These are phyloP conservation scores for Paracorniculantispora psalliotae DNA, from an alignment of 2,329 filamentous ascomycete species.

Conservation along the genomic window DNA sequence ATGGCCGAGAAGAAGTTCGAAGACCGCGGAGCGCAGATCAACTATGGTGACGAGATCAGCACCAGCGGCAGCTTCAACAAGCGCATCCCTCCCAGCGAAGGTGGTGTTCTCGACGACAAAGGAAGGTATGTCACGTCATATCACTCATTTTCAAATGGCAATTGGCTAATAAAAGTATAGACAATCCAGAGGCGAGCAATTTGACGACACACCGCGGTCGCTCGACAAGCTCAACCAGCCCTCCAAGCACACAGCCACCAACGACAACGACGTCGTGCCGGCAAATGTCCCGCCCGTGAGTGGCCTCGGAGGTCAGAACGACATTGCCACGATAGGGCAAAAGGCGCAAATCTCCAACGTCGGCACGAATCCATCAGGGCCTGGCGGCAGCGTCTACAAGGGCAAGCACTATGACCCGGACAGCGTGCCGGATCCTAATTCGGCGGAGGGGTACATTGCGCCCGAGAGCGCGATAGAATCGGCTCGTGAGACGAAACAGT, in stretches of 20 bases:
- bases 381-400: conserved; percentile 35
- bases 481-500: conserved; percentile 21
- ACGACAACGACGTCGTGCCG: conserved; percentile 33
- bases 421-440: conserved; percentile 37
- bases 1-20: conserved; percentile 38
- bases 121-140: conserved; percentile 36
- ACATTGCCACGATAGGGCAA: conserved; percentile 31
- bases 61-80: conserved; percentile 43
- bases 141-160: neutral
- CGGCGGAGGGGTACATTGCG: conserved; percentile 37
- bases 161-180: conserved; percentile 24
- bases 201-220: conserved; percentile 39
- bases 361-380: conserved; percentile 29
- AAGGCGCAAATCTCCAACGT: conserved; percentile 35
- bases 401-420: conserved; percentile 36
- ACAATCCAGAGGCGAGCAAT: conserved; percentile 39
- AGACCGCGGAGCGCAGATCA: conserved; percentile 32
- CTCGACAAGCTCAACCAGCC: conserved; percentile 31
- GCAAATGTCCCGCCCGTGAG: conserved; percentile 21
- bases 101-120: conserved; percentile 38
- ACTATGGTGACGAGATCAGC: conserved; percentile 37
- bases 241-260: conserved; percentile 22
- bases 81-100: conserved; percentile 41
- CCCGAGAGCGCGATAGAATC: conserved; percentile 37
- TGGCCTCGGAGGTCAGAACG: conserved; percentile 21